phyloP scores from a whole-genome alignment of 2,329 filamentous ascomycete genomes.

The Cladophialophora carrionii region DNA sequence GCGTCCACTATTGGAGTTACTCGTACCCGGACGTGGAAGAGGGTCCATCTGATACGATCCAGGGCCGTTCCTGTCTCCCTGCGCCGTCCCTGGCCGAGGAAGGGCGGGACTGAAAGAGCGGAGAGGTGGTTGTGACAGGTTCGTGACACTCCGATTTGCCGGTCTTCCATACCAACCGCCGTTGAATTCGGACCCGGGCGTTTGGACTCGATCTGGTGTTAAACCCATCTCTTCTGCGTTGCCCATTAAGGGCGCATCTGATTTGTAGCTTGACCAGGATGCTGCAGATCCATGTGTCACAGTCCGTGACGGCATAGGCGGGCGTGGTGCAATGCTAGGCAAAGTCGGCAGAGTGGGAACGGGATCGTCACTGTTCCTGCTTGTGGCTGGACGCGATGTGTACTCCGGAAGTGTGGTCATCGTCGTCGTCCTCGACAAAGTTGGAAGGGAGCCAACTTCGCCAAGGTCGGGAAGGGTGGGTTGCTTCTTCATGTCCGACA shows the following conservation, averaged over 20 bases:
- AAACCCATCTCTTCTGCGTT: constrained; percentile 66
- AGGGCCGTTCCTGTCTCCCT: constrained; percentile 38
- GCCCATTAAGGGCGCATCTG: constrained; percentile 65
- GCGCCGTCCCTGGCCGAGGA: constrained; percentile 37
- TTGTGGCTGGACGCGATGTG: constrained; percentile 61
- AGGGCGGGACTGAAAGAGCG: constrained; percentile 39
- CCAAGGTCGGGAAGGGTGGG: constrained; percentile 66
- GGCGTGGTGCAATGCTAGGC: constrained; percentile 53
- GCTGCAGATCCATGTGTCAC: constrained; percentile 60
- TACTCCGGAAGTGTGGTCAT: constrained; percentile 66
- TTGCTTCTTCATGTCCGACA: constrained; percentile 41
- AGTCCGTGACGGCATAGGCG: constrained; percentile 43
- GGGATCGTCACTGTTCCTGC: constrained; percentile 45
- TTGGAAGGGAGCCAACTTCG: constrained; percentile 63
- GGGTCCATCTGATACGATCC: constrained; percentile 41
- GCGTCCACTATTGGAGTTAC: constrained; percentile 33
- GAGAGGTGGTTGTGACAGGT: constrained; percentile 39
- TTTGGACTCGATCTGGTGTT: constrained; percentile 34
- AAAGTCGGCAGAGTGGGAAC: constrained; percentile 42
- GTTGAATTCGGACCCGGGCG: constrained; percentile 39
- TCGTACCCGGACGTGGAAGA: constrained; percentile 37
- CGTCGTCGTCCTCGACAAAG: constrained; percentile 63
- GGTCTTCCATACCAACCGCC: constrained; percentile 34
- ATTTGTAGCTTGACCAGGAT: constrained; percentile 62
- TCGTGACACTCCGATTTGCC: constrained; percentile 35